These are phyloP conservation scores for Papiliotrema fonsecae DNA, from an alignment of 1,284 basidiomycete genomes.

Conservation along the genomic window DNA sequence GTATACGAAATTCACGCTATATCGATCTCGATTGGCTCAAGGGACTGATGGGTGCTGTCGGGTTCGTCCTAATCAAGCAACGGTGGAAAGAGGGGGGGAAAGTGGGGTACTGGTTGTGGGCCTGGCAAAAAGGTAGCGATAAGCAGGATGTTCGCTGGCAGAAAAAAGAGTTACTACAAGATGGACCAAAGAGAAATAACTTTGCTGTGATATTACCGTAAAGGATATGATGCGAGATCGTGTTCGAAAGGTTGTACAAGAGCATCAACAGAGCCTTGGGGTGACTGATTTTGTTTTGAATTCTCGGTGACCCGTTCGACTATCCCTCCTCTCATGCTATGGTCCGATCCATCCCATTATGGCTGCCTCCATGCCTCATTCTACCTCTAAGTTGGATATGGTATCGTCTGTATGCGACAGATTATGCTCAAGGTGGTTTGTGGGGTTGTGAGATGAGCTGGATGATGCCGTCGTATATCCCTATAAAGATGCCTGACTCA, in stretches of 20 bases:
- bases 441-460: constrained; percentile 85
- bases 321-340: not conserved
- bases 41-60: constrained; percentile 59
- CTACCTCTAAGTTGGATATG: not conserved
- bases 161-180: constrained; percentile 59
- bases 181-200: constrained; percentile 68
- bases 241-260: not conserved
- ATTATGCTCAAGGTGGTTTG: constrained; percentile 21
- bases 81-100: constrained; percentile 55
- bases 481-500: constrained; percentile 60
- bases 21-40: constrained; percentile 58
- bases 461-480: constrained; percentile 83
- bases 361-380: not conserved
- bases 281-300: too few species aligned
- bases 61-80: constrained; percentile 59
- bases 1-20: constrained; percentile 77
- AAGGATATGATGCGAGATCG: not conserved
- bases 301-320: not conserved
- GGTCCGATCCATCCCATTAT: too few species aligned
- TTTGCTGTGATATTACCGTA: constrained; percentile 55
- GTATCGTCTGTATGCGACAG: constrained; percentile 8
- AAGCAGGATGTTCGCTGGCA: constrained; percentile 13
- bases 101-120: constrained; percentile 46
- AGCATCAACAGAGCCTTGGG: too few species aligned
- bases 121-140: constrained; percentile 17